These are phyloP conservation scores for Neospora caninum DNA, from an alignment of 169 alveolate genomes.

Conservation along the genomic window DNA sequence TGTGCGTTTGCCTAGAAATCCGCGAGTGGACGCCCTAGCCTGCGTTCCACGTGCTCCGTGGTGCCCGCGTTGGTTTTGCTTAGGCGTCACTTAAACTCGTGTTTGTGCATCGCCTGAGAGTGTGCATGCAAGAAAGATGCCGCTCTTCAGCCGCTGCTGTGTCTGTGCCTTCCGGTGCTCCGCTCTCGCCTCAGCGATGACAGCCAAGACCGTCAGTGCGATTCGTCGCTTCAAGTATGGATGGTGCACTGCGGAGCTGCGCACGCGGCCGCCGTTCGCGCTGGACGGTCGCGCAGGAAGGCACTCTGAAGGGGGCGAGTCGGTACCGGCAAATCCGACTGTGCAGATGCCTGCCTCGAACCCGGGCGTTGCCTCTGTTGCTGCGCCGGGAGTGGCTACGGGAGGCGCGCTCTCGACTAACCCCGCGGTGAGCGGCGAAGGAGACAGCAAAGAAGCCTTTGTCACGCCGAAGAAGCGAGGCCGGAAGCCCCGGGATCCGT, in stretches of 20 bases:
- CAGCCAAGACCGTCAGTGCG: slow-evolving; percentile 1
- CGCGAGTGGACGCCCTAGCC: too few relatives aligned
- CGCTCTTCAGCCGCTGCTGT: too few relatives aligned
- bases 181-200: background rate
- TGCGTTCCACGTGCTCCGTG: too few relatives aligned
- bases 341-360: background rate
- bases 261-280: slow-evolving; percentile 30
- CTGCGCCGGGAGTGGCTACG: background rate
- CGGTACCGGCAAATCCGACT: background rate
- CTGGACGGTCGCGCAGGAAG: background rate
- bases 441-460: background rate
- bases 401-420: background rate
- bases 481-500: background rate
- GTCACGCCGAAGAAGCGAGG: slow-evolving; percentile 37
- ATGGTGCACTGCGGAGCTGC: background rate
- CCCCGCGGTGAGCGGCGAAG: background rate
- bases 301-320: background rate
- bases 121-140: too few relatives aligned
- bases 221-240: slow-evolving; percentile 28
- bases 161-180: background rate
- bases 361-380: background rate
- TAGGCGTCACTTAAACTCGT: too few relatives aligned
- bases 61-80: too few relatives aligned
- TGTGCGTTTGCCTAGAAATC: too few relatives aligned
- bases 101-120: too few relatives aligned